Conservation (phyloP, 768 basidiomycete species). For the Naganishia friedmannii region DNA sequence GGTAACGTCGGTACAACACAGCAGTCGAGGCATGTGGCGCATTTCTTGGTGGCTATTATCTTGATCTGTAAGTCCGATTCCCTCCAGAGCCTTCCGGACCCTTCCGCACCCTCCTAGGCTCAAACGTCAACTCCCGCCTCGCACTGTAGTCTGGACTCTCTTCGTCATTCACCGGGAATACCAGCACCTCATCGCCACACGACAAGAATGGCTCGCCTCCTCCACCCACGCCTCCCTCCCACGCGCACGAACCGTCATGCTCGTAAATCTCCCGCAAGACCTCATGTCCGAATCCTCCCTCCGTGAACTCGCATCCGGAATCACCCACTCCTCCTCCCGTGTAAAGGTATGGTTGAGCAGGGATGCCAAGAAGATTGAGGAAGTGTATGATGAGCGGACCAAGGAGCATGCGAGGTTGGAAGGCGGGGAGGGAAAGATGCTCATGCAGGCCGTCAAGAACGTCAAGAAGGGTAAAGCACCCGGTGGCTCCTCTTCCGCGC, state of each 20-base stretch:
- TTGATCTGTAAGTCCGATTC: slow-evolving; percentile 43
- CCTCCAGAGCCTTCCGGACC: too few relatives aligned
- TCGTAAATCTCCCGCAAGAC: slow-evolving; percentile 47
- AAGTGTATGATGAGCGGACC: slow-evolving; percentile 50
- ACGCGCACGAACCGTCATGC: slow-evolving; percentile 47
- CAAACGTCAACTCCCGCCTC: too few relatives aligned
- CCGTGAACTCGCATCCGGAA: slow-evolving; percentile 41
- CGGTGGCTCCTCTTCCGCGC: slow-evolving; percentile 36
- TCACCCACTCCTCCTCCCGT: slow-evolving; percentile 33
- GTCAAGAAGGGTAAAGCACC: slow-evolving; percentile 51
- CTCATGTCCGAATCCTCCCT: slow-evolving; percentile 43
- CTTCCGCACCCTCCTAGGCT: too few relatives aligned
- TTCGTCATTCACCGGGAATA: slow-evolving; percentile 50
- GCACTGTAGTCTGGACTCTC: slow-evolving; percentile 43
- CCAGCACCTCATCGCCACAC: slow-evolving; percentile 47
- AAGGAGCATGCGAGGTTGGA: slow-evolving; percentile 50
- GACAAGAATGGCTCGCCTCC: slow-evolving; percentile 50
- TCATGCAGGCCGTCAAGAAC: slow-evolving; percentile 51
- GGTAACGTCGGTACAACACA: slow-evolving; percentile 45
- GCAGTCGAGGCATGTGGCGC: slow-evolving; percentile 46
- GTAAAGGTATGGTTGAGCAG: slow-evolving; percentile 50
- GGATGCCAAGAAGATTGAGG: slow-evolving; percentile 47
- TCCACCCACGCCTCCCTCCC: slow-evolving; percentile 47
- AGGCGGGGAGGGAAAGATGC: slow-evolving; percentile 48
- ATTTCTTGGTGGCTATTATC: slow-evolving; percentile 48